Evolutionary conservation across 208 protist species (phyloP).

Genomic region (Leishmania amazonensis): DNA sequence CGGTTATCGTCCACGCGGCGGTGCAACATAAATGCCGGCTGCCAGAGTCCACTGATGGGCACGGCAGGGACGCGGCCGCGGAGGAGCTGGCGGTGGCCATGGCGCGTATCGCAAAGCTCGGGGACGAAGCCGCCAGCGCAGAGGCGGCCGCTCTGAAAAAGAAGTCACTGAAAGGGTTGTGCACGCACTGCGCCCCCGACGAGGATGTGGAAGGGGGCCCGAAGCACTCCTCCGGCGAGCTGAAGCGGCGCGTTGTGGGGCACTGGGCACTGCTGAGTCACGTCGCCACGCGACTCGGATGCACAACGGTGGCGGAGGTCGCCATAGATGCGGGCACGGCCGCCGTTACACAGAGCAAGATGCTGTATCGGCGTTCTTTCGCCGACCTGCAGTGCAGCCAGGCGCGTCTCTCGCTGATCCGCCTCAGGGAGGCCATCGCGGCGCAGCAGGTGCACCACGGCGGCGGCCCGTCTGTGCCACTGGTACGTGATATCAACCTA

Average conservation of each 20-base stretch:
- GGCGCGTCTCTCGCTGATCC: conserved; percentile 33
- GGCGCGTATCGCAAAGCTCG: conserved; percentile 33
- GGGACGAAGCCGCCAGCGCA: conserved; percentile 22
- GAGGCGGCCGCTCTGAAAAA: conserved; percentile 28
- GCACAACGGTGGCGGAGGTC: conserved; percentile 46
- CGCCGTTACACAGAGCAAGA: conserved; percentile 27
- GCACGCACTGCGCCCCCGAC: conserved; percentile 46
- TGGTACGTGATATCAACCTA: conserved; percentile 44
- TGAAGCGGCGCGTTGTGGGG: conserved; percentile 42
- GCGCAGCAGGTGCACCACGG: conserved; percentile 8
- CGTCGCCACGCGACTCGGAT: conserved; percentile 43
- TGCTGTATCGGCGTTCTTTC: conserved; percentile 38
- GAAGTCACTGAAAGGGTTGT: conserved; percentile 44
- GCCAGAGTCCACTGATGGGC: conserved; percentile 15
- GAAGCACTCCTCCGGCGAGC: conserved; percentile 29
- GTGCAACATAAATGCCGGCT: conserved; percentile 21
- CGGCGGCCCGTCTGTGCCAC: neutral
- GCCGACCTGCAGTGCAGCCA: conserved; percentile 59
- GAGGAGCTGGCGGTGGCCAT: conserved; percentile 51
- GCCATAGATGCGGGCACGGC: conserved; percentile 52
- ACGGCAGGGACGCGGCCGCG: conserved; percentile 11
- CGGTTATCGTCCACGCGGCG: conserved; percentile 41
- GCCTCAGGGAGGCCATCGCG: conserved; percentile 10
- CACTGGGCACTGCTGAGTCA: conserved; percentile 72
- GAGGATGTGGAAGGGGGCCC: conserved; percentile 39